These are phyloP conservation scores for Pseudonectria buxi DNA, from an alignment of 2,329 filamentous ascomycete genomes.

Conservation along the genomic window DNA sequence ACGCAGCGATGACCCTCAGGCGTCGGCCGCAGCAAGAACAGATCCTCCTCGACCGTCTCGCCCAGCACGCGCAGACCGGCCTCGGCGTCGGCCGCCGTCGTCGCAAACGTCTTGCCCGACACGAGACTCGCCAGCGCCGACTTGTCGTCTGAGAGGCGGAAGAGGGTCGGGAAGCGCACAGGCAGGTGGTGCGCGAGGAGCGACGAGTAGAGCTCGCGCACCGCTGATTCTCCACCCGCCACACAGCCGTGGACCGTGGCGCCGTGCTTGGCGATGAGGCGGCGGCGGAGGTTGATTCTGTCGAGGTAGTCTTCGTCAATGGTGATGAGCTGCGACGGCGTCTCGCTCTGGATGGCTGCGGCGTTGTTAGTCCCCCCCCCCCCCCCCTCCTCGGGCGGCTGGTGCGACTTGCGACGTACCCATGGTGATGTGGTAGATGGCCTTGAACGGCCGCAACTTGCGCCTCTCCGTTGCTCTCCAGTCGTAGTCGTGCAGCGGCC, in stretches of 20 bases:
- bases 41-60: constrained; percentile 49
- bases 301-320: constrained; percentile 45
- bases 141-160: constrained; percentile 29
- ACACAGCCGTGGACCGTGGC: constrained; percentile 36
- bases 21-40: constrained; percentile 42
- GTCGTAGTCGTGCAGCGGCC: constrained; percentile 28
- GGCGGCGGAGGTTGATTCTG: constrained; percentile 34
- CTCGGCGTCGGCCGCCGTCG: constrained; percentile 22
- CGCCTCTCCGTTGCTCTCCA: constrained; percentile 33
- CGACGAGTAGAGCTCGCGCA: constrained; percentile 43
- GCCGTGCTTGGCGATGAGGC: constrained; percentile 32
- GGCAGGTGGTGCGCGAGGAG: constrained; percentile 43
- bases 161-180: constrained; percentile 41
- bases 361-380: background rate
- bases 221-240: constrained; percentile 32
- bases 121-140: constrained; percentile 33
- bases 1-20: constrained; percentile 35
- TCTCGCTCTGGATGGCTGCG: constrained; percentile 35
- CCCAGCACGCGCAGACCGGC: constrained; percentile 35
- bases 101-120: constrained; percentile 27
- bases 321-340: constrained; percentile 44
- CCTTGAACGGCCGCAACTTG: constrained; percentile 43
- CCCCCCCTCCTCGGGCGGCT: too few species aligned
- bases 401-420: constrained; percentile 25
- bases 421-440: constrained; percentile 49